Evolutionary conservation across 768 basidiomycete species (phyloP).

Genomic region (Suillus paluster): DNA sequence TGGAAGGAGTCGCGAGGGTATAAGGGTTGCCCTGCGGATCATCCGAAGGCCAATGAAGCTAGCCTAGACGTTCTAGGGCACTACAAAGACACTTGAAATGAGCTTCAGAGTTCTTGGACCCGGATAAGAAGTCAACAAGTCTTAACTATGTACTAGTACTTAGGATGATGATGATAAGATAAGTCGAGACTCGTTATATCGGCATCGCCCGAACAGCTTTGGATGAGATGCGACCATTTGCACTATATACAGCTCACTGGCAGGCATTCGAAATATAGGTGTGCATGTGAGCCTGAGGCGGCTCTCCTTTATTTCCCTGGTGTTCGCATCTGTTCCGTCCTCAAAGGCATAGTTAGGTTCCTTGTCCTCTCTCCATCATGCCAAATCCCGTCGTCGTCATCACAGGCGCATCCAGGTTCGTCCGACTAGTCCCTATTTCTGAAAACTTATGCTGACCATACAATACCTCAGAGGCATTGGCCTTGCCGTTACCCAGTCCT

Average conservation of each 20-base stretch:
- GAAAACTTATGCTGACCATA: constrained; percentile 11
- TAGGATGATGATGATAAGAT: too few species aligned
- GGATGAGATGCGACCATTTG: neutral
- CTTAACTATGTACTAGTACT: too few species aligned
- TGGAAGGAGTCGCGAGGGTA: too few species aligned
- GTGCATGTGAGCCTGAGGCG: neutral
- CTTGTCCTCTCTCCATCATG: constrained; percentile 18
- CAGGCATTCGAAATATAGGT: neutral
- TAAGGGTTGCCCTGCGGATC: neutral
- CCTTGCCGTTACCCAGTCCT: constrained; percentile 70
- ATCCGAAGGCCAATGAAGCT: neutral
- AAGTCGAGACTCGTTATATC: constrained; percentile 1
- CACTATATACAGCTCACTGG: neutral
- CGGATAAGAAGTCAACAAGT: neutral
- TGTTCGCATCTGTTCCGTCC: too few species aligned
- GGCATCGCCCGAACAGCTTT: neutral
- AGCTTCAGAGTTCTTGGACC: neutral
- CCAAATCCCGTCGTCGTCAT: constrained; percentile 68
- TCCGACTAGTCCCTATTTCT: constrained; percentile 2
- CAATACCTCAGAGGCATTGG: constrained; percentile 68
- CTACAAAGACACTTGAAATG: neutral
- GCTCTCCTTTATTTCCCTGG: neutral
- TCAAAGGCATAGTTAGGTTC: neutral
- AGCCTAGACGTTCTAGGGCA: neutral
- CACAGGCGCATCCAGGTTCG: constrained; percentile 84